Evolutionary conservation across 1,284 basidiomycete genomes (phyloP).

Genomic region (Macrocybe sp.): DNA sequence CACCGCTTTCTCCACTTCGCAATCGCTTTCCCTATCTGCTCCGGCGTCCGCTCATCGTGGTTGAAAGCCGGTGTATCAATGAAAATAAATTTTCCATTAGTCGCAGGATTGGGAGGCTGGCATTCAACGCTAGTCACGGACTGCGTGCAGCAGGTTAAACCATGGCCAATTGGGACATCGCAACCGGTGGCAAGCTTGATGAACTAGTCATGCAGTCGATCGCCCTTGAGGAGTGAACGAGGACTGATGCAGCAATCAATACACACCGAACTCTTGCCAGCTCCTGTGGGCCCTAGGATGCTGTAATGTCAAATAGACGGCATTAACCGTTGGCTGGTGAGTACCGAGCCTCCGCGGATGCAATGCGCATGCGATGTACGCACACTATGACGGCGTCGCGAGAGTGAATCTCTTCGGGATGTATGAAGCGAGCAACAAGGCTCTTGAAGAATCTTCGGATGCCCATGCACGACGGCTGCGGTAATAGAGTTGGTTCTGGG

Average conservation of each 20-base stretch:
- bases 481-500: no score
- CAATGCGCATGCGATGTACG: no score
- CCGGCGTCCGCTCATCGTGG: background rate
- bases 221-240: background rate
- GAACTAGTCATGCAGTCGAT: background rate
- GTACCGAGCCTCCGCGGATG: no score
- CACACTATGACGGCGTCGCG: no score
- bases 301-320: background rate
- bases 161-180: background rate
- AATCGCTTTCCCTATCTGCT: background rate
- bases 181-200: background rate
- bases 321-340: no score
- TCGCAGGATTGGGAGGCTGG: background rate
- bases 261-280: slow-evolving; percentile 1
- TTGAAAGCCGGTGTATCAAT: background rate
- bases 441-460: no score
- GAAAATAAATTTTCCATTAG: background rate
- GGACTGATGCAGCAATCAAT: no score
- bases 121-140: background rate
- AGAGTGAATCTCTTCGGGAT: no score
- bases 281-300: background rate
- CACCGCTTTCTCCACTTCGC: no score
- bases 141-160: background rate
- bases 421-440: no score
- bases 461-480: no score